Base-by-base conservation (phyloP, 73 alveolate species). In the Paraurostyla sp. region DNA sequence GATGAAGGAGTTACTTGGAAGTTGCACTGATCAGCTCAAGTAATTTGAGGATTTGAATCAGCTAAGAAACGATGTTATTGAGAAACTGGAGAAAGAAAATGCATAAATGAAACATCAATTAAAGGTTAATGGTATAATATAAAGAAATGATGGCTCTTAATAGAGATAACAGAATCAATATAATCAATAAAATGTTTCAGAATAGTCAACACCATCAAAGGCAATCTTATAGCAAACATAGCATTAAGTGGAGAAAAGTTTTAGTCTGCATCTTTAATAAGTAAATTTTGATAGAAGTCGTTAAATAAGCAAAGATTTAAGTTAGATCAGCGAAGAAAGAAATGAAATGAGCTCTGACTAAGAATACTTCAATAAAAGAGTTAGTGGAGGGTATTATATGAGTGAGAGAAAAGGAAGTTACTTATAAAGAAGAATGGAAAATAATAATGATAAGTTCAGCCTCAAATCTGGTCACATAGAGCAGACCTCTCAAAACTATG, bases 161-260 rank as follows among this genome's bases (percentile, higher is more conserved):
- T 9, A 27, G 4, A 54, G 23, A 54, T 13, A 54, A 20, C 23
- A 13, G 23, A 54, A 54, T 54, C 69, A 27, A 9, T 18, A 36
- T 38, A 25, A 6, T 65, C 82, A 38, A 38, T 65, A 9, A 4
- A 16, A 22, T n/a, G 82, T 30, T 1, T 15, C 60, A 18, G 41
- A 16, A 1, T 38, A 65, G 42, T 6, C 58, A 6, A 65, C 82
- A 3, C 82, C 82, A 6, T 3, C 33, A 38, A 65, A 65, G n/a
- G n/a, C n/a, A n/a, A n/a, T n/a, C n/a, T n/a, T n/a, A n/a, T n/a
- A n/a, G n/a, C n/a, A n/a, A n/a, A n/a, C n/a, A n/a, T n/a, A n/a
- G n/a, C n/a, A n/a, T n/a, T n/a, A n/a, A 38, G 82, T 38, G 23
- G 82, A 65, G n/a, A 65, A 65, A 65, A 65, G 82, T 65, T 65